Base-by-base conservation (phyloP, 805 yeast genomes). In the Schizosaccharomyces lindneri region DNA sequence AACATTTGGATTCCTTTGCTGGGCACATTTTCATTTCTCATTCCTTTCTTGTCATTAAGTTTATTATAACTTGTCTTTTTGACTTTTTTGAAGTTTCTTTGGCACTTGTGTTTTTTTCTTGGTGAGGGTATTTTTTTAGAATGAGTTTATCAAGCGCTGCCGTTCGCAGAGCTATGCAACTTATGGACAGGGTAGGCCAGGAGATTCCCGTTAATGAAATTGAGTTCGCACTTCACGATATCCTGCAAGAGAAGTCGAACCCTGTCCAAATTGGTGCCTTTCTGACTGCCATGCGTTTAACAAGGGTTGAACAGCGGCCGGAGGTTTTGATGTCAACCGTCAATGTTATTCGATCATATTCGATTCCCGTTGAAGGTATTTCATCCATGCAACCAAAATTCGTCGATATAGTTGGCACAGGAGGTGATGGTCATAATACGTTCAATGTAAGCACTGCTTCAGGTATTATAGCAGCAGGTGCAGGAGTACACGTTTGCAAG, bases 341-440 rank as follows among this genome's bases (percentile, higher is more conserved):
- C 36, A 21, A 51, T 17, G 11, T 51, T 21, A 17, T 51, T 17
- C 21, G 15, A 39, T 51, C 57, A 15, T 51, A 51, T 29, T 21
- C 57, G 31, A 24, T 29, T 21, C 31, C 36, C 6, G 21, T 51
- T 29, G 57, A 21, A 24, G 32, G 32, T 51, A 51, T 51, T 3
- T 21, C 21, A 5, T 17, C n/a, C 15, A 17, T 29, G 6, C 27
- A 21, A 19, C 36, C 31, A 17, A 51, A 29, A 51, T 84, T 78
- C 66, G 76, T 84, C 5, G 99, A 93, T 70, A 86, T 93, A 39
- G 99, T 93, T 5, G 99, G 99, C 1, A 93, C 99, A 0, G 99
- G 99, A 32, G 99, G 99, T 17, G 99, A 93, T 70, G 96, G 96
- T 1, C 95, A 93, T 69, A 84, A 93, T 70, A 93, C 99, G 0